Conservation (phyloP, 805 yeast species). For the Metschnikowia lunata region DNA sequence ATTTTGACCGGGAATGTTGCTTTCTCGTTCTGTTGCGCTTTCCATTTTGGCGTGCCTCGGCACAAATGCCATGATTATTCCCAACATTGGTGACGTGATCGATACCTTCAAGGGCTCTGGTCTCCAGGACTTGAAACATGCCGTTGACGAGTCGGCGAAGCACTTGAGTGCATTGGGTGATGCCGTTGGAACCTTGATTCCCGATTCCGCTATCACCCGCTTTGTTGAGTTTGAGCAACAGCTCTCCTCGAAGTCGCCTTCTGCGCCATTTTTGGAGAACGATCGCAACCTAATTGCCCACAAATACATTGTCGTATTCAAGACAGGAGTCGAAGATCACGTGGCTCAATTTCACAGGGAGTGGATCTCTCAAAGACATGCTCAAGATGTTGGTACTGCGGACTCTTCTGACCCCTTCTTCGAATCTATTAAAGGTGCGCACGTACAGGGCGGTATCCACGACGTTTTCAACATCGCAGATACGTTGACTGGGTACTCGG, state of each 20-base stretch:
- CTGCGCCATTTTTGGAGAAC: slow-evolving; percentile 16
- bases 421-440: slow-evolving; percentile 9
- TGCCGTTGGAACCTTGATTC: slow-evolving; percentile 10
- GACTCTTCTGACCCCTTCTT: slow-evolving; percentile 20
- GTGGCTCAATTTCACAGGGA: slow-evolving; percentile 61
- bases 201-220: slow-evolving; percentile 3
- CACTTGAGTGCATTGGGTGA: slow-evolving; percentile 6
- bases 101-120: slow-evolving; percentile 28
- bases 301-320: slow-evolving; percentile 83
- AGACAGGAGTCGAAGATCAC: slow-evolving; percentile 52
- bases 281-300: slow-evolving; percentile 49
- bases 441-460: slow-evolving; percentile 13
- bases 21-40: slow-evolving; percentile 39
- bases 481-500: slow-evolving; percentile 73
- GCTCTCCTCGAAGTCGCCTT: slow-evolving; percentile 1
- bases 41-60: slow-evolving; percentile 40
- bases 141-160: slow-evolving; percentile 9
- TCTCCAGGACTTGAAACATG: slow-evolving; percentile 15
- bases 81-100: slow-evolving; percentile 42
- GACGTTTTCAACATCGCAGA: slow-evolving; percentile 53
- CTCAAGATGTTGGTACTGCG: slow-evolving; percentile 33
- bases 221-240: slow-evolving; percentile 9
- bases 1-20: slow-evolving; percentile 24
- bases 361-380: slow-evolving; percentile 51
- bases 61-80: slow-evolving; percentile 54